Evolutionary conservation across 2,329 filamentous ascomycete species (phyloP), one percentile per base, ranked within the genome.

Genomic region (Fulvia fulva): DNA sequence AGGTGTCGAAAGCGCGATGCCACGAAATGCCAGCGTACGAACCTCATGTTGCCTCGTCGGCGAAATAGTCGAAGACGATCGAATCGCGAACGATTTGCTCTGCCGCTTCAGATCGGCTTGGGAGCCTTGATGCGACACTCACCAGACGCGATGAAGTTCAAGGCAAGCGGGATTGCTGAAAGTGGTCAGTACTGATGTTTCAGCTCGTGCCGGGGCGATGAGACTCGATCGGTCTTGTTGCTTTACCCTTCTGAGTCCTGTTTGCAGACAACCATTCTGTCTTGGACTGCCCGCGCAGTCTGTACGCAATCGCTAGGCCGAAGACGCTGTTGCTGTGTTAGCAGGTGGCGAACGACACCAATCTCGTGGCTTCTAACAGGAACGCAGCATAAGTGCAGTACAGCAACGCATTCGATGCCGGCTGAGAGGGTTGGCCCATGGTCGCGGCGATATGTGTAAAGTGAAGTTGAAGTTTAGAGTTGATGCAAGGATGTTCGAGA

Each of bases 141-240:
- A 94, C 90, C 89, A 80, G 89, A 90, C 75, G 90, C 90, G 78
- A 94, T 89, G 80, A 94, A 94, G 78, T 94, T 94, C 72, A 94
- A 81, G 74, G 90, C 89, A 75, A 94, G 79, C 67, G 90, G 90
- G 65, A 91, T 78, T 65, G 88, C 90, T 94, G 69, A 22, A 59
- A 30, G 55, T 22, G 46, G 69, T 76, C 60, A 66, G 62, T 54
- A 11, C 52, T 60, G 71, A 78, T 14, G 66, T 78, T 63, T 62
- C 63, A n/a, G 53, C 51, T 46, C 56, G 59, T 32, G 55, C 59
- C 62, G 26, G 12, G 19, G 3, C 7, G 46, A 22, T 32, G 19
- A 46, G 26, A 14, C 49, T 45, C 14, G 44, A 21, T 51, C 37
- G 37, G 16, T 41, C 37, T 41, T 5, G 22, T 25, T 64, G 72